These are phyloP conservation scores for Fusarium foetens DNA, from an alignment of 2,329 filamentous ascomycete species.

Conservation along the genomic window DNA sequence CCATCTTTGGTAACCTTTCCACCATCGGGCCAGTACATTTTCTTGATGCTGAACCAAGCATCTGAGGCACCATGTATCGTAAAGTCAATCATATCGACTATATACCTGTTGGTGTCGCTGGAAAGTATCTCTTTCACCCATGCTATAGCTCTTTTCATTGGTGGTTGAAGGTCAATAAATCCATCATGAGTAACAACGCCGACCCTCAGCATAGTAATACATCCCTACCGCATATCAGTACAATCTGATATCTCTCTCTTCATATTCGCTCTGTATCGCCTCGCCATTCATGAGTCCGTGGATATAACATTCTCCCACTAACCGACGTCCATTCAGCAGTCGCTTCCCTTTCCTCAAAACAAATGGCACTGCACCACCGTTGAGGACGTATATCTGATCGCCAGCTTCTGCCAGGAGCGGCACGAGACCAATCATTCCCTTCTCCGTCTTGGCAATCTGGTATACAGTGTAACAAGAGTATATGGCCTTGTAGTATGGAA, in stretches of 20 bases:
- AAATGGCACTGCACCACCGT: neutral
- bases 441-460: neutral
- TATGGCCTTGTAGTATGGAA: rapidly evolving
- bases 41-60: too few species aligned
- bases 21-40: too few species aligned
- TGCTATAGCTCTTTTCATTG: too few species aligned
- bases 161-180: too few species aligned
- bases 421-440: neutral
- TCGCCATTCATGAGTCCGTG: neutral
- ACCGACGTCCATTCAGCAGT: neutral
- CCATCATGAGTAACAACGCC: too few species aligned
- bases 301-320: neutral
- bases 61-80: too few species aligned
- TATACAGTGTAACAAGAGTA: neutral
- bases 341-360: neutral
- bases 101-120: too few species aligned
- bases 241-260: neutral
- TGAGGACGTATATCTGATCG: neutral
- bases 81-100: too few species aligned
- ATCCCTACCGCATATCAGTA: neutral
- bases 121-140: too few species aligned
- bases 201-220: too few species aligned
- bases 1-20: too few species aligned
- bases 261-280: neutral
- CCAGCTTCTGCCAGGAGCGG: neutral